These are phyloP conservation scores for Trifolium repens DNA, from an alignment of 306 rosid genomes.

Conservation along the genomic window DNA sequence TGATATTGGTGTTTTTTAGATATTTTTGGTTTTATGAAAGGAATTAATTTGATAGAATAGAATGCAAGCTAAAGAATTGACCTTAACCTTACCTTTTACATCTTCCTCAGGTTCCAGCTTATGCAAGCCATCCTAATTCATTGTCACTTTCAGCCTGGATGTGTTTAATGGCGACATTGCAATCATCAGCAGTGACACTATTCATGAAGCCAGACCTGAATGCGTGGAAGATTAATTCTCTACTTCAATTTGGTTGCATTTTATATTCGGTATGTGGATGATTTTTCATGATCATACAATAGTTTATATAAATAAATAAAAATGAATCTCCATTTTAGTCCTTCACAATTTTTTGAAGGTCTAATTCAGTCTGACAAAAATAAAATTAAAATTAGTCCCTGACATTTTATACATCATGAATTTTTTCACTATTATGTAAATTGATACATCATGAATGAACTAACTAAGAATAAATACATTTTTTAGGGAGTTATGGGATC, in stretches of 20 bases:
- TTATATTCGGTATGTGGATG: slow-evolving; percentile 34
- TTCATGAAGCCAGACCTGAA: slow-evolving; percentile 42
- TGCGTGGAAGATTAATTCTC: slow-evolving; percentile 55
- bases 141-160: slow-evolving; percentile 63
- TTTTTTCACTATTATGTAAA: no score
- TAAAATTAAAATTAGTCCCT: no score
- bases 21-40: no score
- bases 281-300: background rate
- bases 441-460: background rate
- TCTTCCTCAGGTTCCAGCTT: slow-evolving; percentile 53
- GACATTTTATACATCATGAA: no score
- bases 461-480: background rate
- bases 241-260: slow-evolving; percentile 30
- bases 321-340: no score
- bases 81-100: background rate
- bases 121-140: slow-evolving; percentile 55
- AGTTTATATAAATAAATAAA: no score
- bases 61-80: no score
- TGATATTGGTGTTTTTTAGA: no score
- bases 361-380: no score
- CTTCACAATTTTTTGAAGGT: no score
- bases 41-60: no score
- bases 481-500: slow-evolving; percentile 63
- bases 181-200: slow-evolving; percentile 44
- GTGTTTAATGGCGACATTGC: slow-evolving; percentile 59